Evolutionary conservation across 2,329 filamentous ascomycete species (phyloP), one percentile per base, ranked within the genome.

Genomic region (Colletotrichum spinosum): DNA sequence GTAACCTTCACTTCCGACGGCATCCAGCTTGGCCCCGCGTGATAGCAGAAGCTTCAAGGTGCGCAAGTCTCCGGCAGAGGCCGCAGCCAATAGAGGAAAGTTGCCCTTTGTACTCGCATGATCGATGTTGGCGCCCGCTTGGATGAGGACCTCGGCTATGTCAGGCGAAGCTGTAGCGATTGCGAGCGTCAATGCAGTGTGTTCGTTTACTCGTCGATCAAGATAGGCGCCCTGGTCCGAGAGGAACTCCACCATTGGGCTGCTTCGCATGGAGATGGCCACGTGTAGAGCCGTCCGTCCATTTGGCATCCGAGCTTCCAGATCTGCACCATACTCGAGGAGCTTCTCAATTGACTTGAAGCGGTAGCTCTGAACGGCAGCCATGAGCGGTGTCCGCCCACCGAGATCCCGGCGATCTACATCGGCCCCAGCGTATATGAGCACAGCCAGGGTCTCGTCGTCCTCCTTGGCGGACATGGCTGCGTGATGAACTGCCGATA

Each of bases 51-150:
- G 53, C 42, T 67, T 66, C 25, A 65, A 62, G 42, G 70, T 68
- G 67, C 83, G 57, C 72, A 79, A n/a, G 68, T 76, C 52, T 76
- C 80, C 65, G 76, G 81, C 59, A 73, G 80, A 69, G 25, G 87
- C 89, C 70, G 87, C 88, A 8, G 70, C 56, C 9, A 72, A 68
- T 8, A 74, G 65, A 2, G 72, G 70, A 10, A 68, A 70, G 13
- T 62, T 68, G 5, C 68, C 70, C 34, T 63, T 68, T 3, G 34
- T 38, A 38, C 66, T 67, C 10, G 48, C 49, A 9, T 67, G 44
- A 54, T 68, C 57, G n/a, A 68, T 49, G 25, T 69, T 59, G 25
- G 71, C 72, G 25, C 71, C 71, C 4, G 67, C 59, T 10, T 71
- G 60, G 12, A 72, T 62, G 39, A 71, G 42, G 12, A 58, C 56